Conservation (phyloP, 768 basidiomycete genomes). For the Boletus rubroflammeus region DNA sequence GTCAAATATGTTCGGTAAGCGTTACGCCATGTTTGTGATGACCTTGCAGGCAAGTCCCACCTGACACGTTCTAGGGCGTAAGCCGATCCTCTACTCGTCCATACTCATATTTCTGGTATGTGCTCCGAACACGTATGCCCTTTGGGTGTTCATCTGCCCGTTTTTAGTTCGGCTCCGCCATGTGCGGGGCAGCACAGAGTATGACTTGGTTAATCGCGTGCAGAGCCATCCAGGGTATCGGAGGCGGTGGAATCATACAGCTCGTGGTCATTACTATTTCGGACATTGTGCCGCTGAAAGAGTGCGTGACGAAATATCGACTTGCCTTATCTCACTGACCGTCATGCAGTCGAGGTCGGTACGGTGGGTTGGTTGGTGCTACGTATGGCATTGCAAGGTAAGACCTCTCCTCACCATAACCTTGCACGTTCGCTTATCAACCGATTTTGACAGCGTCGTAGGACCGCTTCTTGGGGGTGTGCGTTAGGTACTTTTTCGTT, state of each 20-base stretch:
- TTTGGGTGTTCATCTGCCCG: not conserved
- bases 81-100: conserved; percentile 63
- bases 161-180: conserved; percentile 65
- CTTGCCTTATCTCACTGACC: conserved; percentile 14
- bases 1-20: conserved; percentile 51
- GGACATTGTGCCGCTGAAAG: conserved; percentile 78
- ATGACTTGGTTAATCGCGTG: conserved; percentile 76
- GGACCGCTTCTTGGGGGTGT: conserved; percentile 84
- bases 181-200: conserved; percentile 77
- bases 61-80: conserved; percentile 44
- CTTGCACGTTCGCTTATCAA: not conserved
- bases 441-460: conserved; percentile 43
- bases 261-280: conserved; percentile 74
- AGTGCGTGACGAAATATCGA: conserved; percentile 42
- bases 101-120: conserved; percentile 68
- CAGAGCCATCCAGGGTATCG: conserved; percentile 80
- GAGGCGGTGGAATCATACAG: conserved; percentile 77
- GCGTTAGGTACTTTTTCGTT: conserved; percentile 26
- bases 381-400: conserved; percentile 71
- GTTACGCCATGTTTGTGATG: not conserved
- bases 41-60: conserved; percentile 24
- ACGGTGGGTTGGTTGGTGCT: conserved; percentile 67
- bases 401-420: not conserved
- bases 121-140: not conserved
- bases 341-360: conserved; percentile 64